phyloP scores from a whole-genome alignment of 192 early-diverging fungal species.

The Pilaira anomala region DNA sequence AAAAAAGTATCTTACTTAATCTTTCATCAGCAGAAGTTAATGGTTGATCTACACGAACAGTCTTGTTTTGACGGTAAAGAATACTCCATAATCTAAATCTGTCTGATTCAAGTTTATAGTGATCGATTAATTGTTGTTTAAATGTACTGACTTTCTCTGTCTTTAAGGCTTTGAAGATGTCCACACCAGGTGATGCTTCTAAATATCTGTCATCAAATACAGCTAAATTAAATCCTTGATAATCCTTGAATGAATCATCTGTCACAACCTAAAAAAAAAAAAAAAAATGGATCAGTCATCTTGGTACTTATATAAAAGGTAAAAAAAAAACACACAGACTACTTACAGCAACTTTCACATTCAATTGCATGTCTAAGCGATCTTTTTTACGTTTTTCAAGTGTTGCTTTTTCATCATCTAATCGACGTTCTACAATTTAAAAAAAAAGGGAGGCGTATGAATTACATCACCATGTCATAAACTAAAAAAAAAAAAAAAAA shows the following conservation, averaged over 20 bases:
- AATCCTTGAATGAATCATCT: conserved; percentile 62
- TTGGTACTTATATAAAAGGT: too few species aligned
- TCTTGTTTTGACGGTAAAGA: conserved; percentile 83
- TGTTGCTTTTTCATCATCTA: conserved; percentile 65
- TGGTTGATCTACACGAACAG: conserved; percentile 74
- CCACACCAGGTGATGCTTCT: conserved; percentile 5
- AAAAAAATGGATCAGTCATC: not conserved
- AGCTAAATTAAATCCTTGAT: conserved; percentile 86
- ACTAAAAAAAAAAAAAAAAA: too few species aligned
- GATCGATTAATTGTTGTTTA: conserved; percentile 17
- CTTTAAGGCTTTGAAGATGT: conserved; percentile 18
- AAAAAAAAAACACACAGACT: not conserved
- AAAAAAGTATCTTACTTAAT: conserved; percentile 14
- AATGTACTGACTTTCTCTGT: conserved; percentile 14
- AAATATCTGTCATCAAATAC: conserved; percentile 55
- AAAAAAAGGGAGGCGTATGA: too few species aligned
- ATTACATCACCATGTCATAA: too few species aligned
- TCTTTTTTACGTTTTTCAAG: conserved; percentile 65
- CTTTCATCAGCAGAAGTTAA: conserved; percentile 48
- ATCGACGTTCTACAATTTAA: too few species aligned
- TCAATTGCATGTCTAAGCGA: conserved; percentile 67
- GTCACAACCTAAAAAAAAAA: conserved; percentile 53
- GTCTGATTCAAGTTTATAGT: conserved; percentile 31
- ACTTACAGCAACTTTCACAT: conserved; percentile 57
- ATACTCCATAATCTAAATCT: conserved; percentile 83